phyloP scores from a whole-genome alignment of 73 alveolate genomes.

The Uronychia setigera region DNA sequence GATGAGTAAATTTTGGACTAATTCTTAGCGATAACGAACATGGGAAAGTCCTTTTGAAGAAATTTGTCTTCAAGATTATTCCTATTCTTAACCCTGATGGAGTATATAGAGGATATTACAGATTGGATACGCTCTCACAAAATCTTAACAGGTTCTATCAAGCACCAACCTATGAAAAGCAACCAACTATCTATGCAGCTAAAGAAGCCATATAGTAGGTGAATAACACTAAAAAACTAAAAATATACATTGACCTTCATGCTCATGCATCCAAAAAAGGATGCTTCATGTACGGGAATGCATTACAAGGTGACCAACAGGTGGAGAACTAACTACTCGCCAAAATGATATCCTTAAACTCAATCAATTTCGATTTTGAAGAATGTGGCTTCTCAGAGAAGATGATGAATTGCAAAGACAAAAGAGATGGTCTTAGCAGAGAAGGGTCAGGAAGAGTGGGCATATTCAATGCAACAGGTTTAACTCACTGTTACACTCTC shows the following conservation, averaged over 20 bases:
- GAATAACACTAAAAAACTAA: conserved; percentile 71
- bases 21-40: neutral
- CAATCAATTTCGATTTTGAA: conserved; percentile 91
- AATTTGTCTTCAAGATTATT: conserved; percentile 90
- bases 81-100: conserved; percentile 98
- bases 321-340: conserved; percentile 86
- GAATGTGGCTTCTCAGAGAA: conserved; percentile 88
- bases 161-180: conserved; percentile 80
- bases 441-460: conserved; percentile 99
- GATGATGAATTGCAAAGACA: conserved; percentile 88
- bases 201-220: conserved; percentile 78
- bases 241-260: conserved; percentile 95
- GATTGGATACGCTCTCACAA: conserved; percentile 54
- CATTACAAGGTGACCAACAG: conserved; percentile 75
- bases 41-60: conserved; percentile 66
- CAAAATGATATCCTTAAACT: conserved; percentile 85
- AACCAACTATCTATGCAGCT: conserved; percentile 93
- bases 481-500: conserved; percentile 94
- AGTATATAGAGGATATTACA: conserved; percentile 92
- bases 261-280: conserved; percentile 98
- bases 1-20: conserved; percentile 8
- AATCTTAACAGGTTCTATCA: conserved; percentile 76
- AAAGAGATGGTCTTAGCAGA: conserved; percentile 86
- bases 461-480: conserved; percentile 87
- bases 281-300: conserved; percentile 93